Base-by-base conservation (phyloP, 148 eudicot species). In the Rheum nobile region DNA sequence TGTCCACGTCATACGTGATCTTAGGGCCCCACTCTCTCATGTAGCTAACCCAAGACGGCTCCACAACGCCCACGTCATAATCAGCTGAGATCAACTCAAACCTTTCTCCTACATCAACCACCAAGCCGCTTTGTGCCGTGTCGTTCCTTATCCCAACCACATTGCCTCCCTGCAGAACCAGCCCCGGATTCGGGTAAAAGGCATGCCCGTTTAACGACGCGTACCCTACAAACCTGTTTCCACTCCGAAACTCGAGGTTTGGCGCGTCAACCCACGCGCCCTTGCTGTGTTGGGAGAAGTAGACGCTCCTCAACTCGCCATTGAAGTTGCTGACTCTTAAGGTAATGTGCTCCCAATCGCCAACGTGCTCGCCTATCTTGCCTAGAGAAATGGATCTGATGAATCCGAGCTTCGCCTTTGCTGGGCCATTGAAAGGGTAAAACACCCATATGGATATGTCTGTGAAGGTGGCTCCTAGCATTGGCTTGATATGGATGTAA, bases 301-400 rank as follows among this genome's bases (percentile, higher is more conserved):
- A 84, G 0, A 71, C 80, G 12, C 74, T 43, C 4, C 57, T 74
- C 57, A 84, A 13, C 71, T 61, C 44, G 0, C 86, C 86, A 38
- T 84, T 75, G 42, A 84, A 84, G 41, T 84, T 84, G 50, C 86
- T 84, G 1, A 84, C 61, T 39, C 86, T 81, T 39, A 84, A 71
- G 5, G 86, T 84, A 0, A 84, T 54, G 35, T 84, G 86, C 73
- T 81, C 86, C 84, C 86, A 84, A 39, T 84, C 86, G 1, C 80
- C 74, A 0, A 84, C 81, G 37, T 84, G 86, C 43, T 84, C 84
- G 6, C 84, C 84, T 10, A 84, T 79, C 34, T 74, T 72, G 10
- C 84, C 84, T 44, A 81, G 59, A 8, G 86, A 75, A 5, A 84
- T 38, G 75, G 72, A 67, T 67, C 46, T 81, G 0, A 81, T 35